Base-by-base conservation (phyloP, 2,329 filamentous ascomycete species). In the Grosmannia serpens region DNA sequence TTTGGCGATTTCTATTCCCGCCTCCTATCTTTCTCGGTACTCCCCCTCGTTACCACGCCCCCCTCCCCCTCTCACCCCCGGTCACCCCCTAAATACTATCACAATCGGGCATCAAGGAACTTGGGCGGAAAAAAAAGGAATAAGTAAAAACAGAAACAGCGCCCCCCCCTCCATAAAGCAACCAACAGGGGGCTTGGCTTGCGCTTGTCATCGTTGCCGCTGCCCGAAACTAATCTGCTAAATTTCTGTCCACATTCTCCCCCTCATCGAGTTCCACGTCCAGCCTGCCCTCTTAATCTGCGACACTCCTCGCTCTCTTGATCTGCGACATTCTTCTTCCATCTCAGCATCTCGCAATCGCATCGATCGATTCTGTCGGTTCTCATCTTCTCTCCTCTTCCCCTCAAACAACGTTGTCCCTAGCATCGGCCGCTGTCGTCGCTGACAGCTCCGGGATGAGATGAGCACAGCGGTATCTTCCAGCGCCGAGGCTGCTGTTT, bases 391-490 rank as follows among this genome's bases (percentile, higher is more conserved):
- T 35, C 11, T 53, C 31, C 6, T 35, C 11, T 15, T 6, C 51
- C n/a, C 17, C 31, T 53, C 27, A 10, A 24, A 52, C 49, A 52
- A 47, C 58, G 46, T 41, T 53, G 24, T 53, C 35, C 27, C 41
- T 56, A 51, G 24, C 52, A 47, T 51, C 55, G 47, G 38, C 50
- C 4, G 51, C 56, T 38, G 55, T 33, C 58, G 20, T 29, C 27
- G 33, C 44, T 47, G 60, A 53, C 53, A 44, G 57, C 53, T 51
- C n/a, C 47, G 56, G 59, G 59, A 56, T 64, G 66, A 67, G 63
- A 72, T 72, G 70, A 68, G 69, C 62, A 67, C 67, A 62, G 64
- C 69, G 63, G 64, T 70, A 59, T 66, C 69, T 54, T 63, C 67
- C 58, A 66, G 65, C 65, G 63, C 67, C 66, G 68, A 67, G 64